phyloP scores from a whole-genome alignment of 495 filamentous ascomycete species.

The Parachaetomium inaequale region DNA sequence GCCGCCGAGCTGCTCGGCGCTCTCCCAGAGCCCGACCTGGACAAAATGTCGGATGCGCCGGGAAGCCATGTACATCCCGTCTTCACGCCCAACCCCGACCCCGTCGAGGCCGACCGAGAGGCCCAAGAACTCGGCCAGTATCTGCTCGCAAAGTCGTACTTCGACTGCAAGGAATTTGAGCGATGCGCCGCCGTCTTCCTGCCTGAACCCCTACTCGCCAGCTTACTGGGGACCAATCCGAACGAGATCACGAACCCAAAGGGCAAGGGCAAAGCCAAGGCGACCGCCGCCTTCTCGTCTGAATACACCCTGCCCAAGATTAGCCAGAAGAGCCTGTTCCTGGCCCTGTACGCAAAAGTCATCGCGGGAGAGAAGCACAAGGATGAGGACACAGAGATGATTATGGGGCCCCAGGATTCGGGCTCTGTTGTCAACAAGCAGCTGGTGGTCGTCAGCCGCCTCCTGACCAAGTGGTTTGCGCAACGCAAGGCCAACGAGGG shows the following conservation, averaged over 20 bases:
- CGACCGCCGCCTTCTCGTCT: slow-evolving; percentile 17
- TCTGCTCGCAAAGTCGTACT: slow-evolving; percentile 89
- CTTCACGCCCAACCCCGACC: slow-evolving; percentile 50
- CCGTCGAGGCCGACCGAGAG: slow-evolving; percentile 72
- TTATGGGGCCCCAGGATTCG: slow-evolving; percentile 87
- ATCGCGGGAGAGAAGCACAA: slow-evolving; percentile 93
- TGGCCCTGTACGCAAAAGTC: slow-evolving; percentile 87
- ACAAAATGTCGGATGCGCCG: slow-evolving; percentile 37
- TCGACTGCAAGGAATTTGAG: slow-evolving; percentile 94
- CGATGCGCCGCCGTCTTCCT: slow-evolving; percentile 90
- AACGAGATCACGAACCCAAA: slow-evolving; percentile 48
- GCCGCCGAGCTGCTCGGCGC: slow-evolving; percentile 90
- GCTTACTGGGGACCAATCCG: slow-evolving; percentile 52
- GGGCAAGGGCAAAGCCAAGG: slow-evolving; percentile 52
- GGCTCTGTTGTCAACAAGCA: slow-evolving; percentile 81
- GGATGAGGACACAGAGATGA: slow-evolving; percentile 96
- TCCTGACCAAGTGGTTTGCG: slow-evolving; percentile 72
- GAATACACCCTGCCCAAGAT: slow-evolving; percentile 42
- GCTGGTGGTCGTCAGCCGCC: slow-evolving; percentile 66
- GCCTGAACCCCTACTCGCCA: slow-evolving; percentile 63
- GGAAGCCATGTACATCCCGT: slow-evolving; percentile 42
- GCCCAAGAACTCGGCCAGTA: slow-evolving; percentile 75
- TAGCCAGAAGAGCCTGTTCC: slow-evolving; percentile 88
- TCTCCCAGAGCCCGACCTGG: slow-evolving; percentile 49
- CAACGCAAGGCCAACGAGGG: slow-evolving; percentile 58